Evolutionary conservation across 2,329 filamentous ascomycete genomes (phyloP), one percentile per base, ranked within the genome.

Genomic region (Claviceps sp.): DNA sequence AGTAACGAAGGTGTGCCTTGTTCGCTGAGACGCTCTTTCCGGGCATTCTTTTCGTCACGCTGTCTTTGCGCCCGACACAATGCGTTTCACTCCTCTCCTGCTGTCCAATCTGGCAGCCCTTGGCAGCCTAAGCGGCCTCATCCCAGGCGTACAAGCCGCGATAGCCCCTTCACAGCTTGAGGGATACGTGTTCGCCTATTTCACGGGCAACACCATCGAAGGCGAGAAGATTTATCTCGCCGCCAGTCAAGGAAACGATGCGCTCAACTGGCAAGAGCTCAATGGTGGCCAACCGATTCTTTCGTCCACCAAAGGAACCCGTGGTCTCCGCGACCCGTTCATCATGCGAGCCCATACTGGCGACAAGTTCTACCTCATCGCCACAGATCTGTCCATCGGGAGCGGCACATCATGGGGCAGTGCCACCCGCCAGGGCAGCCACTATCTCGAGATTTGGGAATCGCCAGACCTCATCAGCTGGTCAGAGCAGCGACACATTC

Each of bases 391-490:
- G 22, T 49, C 47, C 23, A 43, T 49, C 38, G 47, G 47, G 14
- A 49, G 47, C 38, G 47, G 47, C n/a, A 49, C 47, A 11, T 36
- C 47, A n/a, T 49, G 47, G 47, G 47, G 39, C 26, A n/a, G 20
- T 13, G 20, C 47, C 5, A 39, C 43, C 38, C 47, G 38, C 47
- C 17, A 43, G 11, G 47, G 47, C 22, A 49, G 47, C 26, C 47
- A 39, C 17, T 43, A 43, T 16, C 38, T 49, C 26, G 47, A 49
- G 47, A 43, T 49, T 22, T 49, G 47, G 47, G 47, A 49, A 23
- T 49, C 47, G 3, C 7, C 37, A 5, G 47, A 49, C 11, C 47
- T 49, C 23, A 29, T 49, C 47, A 44, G 5, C 39, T 49, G 47
- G 47, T 43, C 38, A 9, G 23, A n/a, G 26, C 47, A 49, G 11